Percentiles rank a stretch among this genome's conserved stretches.
phyloP scores from a whole-genome alignment of 192 early-diverging fungal genomes.

The Coemansia javaensis region DNA sequence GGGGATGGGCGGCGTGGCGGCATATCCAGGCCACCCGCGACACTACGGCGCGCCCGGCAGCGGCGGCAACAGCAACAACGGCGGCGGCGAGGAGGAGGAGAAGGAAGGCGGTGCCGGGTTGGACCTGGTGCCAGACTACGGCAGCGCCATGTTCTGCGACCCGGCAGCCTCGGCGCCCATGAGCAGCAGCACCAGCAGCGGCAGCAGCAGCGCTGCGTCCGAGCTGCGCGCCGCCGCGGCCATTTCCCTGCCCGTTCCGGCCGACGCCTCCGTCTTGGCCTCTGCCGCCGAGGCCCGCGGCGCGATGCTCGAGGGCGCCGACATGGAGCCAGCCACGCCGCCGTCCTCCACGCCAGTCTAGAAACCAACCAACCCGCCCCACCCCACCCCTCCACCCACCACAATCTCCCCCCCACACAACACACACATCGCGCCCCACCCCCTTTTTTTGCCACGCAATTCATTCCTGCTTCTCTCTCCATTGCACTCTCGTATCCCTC shows the following conservation, averaged over 20 bases:
- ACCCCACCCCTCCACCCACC: not conserved
- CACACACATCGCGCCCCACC: not conserved
- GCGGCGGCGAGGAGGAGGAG: slow-evolving; percentile 3
- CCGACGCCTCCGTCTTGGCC: too few species aligned
- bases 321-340: slow-evolving; percentile 14
- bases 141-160: not conserved
- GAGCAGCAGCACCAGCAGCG: slow-evolving; percentile 7
- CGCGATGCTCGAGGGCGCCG: slow-evolving; percentile 6
- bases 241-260: too few species aligned
- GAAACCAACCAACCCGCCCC: not conserved
- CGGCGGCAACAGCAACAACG: slow-evolving; percentile 5
- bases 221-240: too few species aligned
- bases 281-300: too few species aligned
- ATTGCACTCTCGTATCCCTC: too few species aligned
- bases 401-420: not conserved
- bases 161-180: not conserved
- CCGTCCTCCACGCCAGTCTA: slow-evolving; percentile 7
- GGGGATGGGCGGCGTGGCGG: slow-evolving; percentile 3
- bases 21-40: slow-evolving; percentile 10
- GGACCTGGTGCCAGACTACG: not conserved
- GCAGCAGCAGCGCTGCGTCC: slow-evolving; percentile 3
- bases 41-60: not conserved
- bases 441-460: not conserved
- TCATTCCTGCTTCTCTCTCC: too few species aligned
- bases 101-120: not conserved